Base-by-base conservation (phyloP, 441 rosid species). In the Pelargonium cotyledonis region DNA sequence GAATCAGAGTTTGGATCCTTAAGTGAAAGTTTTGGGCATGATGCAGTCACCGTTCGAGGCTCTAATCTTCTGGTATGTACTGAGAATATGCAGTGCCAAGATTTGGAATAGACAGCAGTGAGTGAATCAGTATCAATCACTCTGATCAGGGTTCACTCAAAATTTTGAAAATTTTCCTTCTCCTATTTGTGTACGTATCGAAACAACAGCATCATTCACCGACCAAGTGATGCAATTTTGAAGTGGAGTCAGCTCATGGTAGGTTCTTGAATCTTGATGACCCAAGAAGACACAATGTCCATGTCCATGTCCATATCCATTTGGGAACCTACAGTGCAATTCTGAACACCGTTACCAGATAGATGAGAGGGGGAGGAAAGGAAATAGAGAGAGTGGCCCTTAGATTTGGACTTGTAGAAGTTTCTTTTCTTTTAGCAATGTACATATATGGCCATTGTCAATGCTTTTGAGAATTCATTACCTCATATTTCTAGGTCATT, bases 81-180 rank as follows among this genome's bases (percentile, higher is more conserved):
- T 67, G 76, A 77, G 80, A 92, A 85, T 63, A 78, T 68, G 72
- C 86, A 85, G 73, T 82, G 78, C 77, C 60, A 64, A 62, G 85
- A 80, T 66, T 72, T 77, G 78, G 82, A 79, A 15, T 79, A 79
- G 77, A 68, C 41, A 62, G 55, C 63, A 67, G 53, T 67, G 43
- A 40, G 53, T 62, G 47, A 51, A 14, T 76, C 14, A 11, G 61
- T 26, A 60, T 2, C n/a, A 0, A 23, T 40, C 19, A 5, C 71
- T 63, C 31, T 41, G 12, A 41, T 68, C 10, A 1, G 18, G 21
- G 64, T 19, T 41, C 15, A 16, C 15, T 65, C 49, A 14, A 47
- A 5, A 21, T 62, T n/a, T 18, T 31, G 9, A 12, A 51, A 29
- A 53, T 61, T 58, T 78, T 23, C n/a, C 40, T 15, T 40, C 43